Evolutionary conservation across 257 asterid species (phyloP).

Genomic region (Jaltomata sinuosa): DNA sequence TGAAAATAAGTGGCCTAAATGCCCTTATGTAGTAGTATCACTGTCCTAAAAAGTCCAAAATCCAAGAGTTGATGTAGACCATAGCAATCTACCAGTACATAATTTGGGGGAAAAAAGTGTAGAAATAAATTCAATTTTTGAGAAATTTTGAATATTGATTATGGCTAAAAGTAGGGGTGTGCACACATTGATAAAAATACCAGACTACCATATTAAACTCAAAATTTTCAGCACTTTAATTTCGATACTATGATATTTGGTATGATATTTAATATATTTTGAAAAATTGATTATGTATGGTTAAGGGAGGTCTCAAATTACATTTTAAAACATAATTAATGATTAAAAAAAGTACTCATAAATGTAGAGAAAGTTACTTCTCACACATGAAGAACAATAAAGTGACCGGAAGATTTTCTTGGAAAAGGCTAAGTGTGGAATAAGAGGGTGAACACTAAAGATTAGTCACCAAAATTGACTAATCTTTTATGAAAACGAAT

Average conservation of each 20-base stretch:
- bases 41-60: not conserved
- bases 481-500: too few species aligned
- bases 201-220: too few species aligned
- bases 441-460: too few species aligned
- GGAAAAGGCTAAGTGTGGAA: too few species aligned
- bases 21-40: not conserved
- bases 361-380: not conserved
- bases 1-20: constrained; percentile 12
- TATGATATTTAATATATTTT: too few species aligned
- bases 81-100: not conserved
- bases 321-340: too few species aligned
- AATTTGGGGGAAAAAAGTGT: not conserved
- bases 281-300: not conserved
- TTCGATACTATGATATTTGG: not conserved
- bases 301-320: not conserved
- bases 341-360: too few species aligned
- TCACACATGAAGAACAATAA: not conserved
- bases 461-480: too few species aligned
- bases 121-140: not conserved
- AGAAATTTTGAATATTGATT: not conserved
- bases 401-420: too few species aligned
- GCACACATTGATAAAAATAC: not conserved
- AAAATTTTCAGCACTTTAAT: not conserved
- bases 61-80: not conserved
- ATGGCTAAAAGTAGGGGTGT: not conserved